Conservation (phyloP, 1,284 basidiomycete genomes). For the Phlebopus sp. region DNA sequence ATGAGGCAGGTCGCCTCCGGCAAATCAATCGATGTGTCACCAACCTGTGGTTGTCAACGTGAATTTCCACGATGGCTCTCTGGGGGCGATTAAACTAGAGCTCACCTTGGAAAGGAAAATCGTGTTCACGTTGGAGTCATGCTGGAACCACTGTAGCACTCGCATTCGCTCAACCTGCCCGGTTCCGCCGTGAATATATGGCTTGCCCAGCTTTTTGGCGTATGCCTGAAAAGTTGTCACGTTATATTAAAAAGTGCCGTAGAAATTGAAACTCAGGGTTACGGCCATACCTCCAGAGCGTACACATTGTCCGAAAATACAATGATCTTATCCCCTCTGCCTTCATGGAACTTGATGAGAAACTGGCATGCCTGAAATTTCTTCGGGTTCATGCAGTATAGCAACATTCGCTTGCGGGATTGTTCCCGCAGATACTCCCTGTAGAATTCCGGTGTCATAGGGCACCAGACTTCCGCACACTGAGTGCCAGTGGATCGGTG, state of each 20-base stretch:
- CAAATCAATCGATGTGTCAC: conserved; percentile 98
- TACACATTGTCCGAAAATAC: conserved; percentile 99
- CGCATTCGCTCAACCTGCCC: conserved; percentile 95
- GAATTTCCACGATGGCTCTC: conserved; percentile 12
- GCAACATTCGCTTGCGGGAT: conserved; percentile 90
- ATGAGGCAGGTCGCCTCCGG: conserved; percentile 99
- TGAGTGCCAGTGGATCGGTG: conserved; percentile 30
- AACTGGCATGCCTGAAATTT: conserved; percentile 99
- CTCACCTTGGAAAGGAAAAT: conserved; percentile 95
- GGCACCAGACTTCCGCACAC: conserved; percentile 99
- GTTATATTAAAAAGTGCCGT: not conserved
- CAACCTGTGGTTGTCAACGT: conserved; percentile 60
- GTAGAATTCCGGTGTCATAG: conserved; percentile 99
- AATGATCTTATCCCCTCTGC: conserved; percentile 97
- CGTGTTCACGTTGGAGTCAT: conserved; percentile 94
- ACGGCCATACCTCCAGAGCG: conserved; percentile 78
- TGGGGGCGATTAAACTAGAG: conserved; percentile 10
- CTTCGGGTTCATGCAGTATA: conserved; percentile 99
- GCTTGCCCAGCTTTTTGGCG: conserved; percentile 90
- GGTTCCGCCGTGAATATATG: conserved; percentile 96
- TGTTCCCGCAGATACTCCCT: conserved; percentile 94
- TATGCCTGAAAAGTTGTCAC: conserved; percentile 66
- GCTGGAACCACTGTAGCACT: conserved; percentile 94
- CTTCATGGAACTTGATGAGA: conserved; percentile 97
- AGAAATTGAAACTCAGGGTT: not conserved